Base-by-base conservation (phyloP, 2,329 filamentous ascomycete genomes). In the Dactylellina parvicollis region DNA sequence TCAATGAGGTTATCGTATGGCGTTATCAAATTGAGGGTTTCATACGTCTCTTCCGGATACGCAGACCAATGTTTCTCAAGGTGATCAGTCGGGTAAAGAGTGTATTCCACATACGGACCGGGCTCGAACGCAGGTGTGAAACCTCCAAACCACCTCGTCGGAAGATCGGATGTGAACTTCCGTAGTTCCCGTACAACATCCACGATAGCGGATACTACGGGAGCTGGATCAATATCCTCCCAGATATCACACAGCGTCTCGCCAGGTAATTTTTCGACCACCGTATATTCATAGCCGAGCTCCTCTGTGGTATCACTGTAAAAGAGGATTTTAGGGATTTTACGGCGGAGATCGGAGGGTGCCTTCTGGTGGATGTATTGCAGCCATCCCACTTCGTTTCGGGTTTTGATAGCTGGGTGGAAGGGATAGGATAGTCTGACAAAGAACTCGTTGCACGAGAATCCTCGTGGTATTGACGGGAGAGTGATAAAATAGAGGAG, bases 381-480 rank as follows among this genome's bases (percentile, higher is more conserved):
- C 16, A 72, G 34, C 57, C 66, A 72, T 2, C 57, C 66, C 8
- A 72, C 59, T 46, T 72, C 57, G 16, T 72, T 72, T 50, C 66
- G 42, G 22, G 66, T 72, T 59, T 64, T 64, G 34, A 72, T 34
- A 22, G n/a, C 36, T 44, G 66, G 66, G 28, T 72, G 66, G n/a
- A 42, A 46, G 0, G 50, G 66, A 20, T 64, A 36, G 14, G 66
- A 57, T 9, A 72, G 38, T 54, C 49, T 64, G 44, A 64, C 30
- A 36, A 72, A 72, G 30, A 64, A 72, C 14, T 72, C 49, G 59
- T 64, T 64, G 18, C 57, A 55, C 4, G 66, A 49, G 18, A 62
- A 72, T 2, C 59, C 66, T 3, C 34, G 18, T 18, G 57, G 66
- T 32, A 26, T 30, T 12, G 40, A 64, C 1, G 66, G 66, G 8